Conservation (phyloP, 768 basidiomycete genomes). For the Tulasnella sp. region DNA sequence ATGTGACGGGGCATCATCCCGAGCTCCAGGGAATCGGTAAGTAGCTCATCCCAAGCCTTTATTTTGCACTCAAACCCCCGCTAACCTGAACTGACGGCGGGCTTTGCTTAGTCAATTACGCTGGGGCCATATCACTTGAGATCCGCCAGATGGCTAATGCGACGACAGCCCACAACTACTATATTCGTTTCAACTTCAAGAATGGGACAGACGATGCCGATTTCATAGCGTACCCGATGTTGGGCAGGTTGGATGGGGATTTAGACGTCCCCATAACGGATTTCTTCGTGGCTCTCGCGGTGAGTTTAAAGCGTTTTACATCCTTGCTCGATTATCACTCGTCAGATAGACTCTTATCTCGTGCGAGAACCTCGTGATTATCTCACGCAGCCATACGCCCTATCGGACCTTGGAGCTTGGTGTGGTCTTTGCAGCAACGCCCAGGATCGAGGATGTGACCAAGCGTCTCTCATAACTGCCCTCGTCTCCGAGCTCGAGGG, state of each 20-base stretch:
- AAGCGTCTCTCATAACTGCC: slow-evolving; percentile 24
- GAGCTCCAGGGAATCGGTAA: slow-evolving; percentile 47
- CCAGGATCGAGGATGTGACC: slow-evolving; percentile 45
- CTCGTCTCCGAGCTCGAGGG: neutral
- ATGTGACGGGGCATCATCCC: slow-evolving; percentile 38
- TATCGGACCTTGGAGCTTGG: slow-evolving; percentile 47
- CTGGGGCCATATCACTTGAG: slow-evolving; percentile 47
- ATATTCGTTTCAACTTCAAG: slow-evolving; percentile 56
- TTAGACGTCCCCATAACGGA: slow-evolving; percentile 48
- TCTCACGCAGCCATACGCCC: slow-evolving; percentile 34
- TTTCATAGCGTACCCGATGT: slow-evolving; percentile 48
- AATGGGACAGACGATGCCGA: slow-evolving; percentile 43
- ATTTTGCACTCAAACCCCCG: too few species aligned
- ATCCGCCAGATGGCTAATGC: slow-evolving; percentile 47
- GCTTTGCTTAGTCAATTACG: slow-evolving; percentile 57
- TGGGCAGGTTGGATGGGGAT: slow-evolving; percentile 35
- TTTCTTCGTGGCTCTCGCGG: slow-evolving; percentile 50
- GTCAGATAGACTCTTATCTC: neutral
- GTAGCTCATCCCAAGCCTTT: slow-evolving; percentile 20
- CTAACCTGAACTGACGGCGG: too few species aligned
- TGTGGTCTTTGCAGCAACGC: slow-evolving; percentile 48
- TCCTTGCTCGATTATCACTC: neutral
- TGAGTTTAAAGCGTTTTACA: slow-evolving; percentile 26
- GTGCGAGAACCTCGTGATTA: neutral
- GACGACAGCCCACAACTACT: slow-evolving; percentile 38